Evolutionary conservation across 306 rosid genomes (phyloP).

Genomic region (Prunus mira): DNA sequence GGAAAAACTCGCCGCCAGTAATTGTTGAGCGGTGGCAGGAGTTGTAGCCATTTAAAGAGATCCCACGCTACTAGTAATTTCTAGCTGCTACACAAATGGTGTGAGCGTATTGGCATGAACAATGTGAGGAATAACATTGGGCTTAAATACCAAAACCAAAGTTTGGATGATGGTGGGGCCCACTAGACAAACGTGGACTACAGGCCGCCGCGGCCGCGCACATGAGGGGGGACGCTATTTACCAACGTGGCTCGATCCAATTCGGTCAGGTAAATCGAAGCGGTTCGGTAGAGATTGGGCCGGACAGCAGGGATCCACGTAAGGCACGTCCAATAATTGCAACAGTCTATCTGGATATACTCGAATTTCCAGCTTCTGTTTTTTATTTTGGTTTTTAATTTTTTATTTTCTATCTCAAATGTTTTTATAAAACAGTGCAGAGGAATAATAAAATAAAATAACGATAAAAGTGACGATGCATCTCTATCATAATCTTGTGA

Average conservation of each 20-base stretch:
- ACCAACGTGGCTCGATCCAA: slow-evolving; percentile 22
- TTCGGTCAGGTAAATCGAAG: slow-evolving; percentile 26
- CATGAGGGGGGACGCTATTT: slow-evolving; percentile 12
- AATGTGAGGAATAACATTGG: neutral
- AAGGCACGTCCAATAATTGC: slow-evolving; percentile 45
- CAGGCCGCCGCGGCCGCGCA: slow-evolving; percentile 65
- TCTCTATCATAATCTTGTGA: neutral
- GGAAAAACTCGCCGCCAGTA: slow-evolving; percentile 13
- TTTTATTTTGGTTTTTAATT: neutral
- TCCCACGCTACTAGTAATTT: neutral
- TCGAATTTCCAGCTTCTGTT: slow-evolving; percentile 34
- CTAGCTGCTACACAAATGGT: neutral
- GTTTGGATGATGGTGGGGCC: slow-evolving; percentile 28
- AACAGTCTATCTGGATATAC: slow-evolving; percentile 43
- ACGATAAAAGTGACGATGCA: neutral
- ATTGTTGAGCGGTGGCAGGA: slow-evolving; percentile 13
- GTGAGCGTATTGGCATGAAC: neutral
- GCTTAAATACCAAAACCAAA: slow-evolving; percentile 8
- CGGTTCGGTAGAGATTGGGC: slow-evolving; percentile 7
- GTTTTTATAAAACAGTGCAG: too few relatives aligned
- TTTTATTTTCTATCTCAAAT: neutral
- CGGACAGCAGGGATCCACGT: slow-evolving; percentile 83
- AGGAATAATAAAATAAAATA: neutral
- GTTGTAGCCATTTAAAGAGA: neutral
- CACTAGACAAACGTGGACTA: neutral